Conservation (phyloP, 352 stramenopile genomes). For the Phytopythium cucurbitacearum region DNA sequence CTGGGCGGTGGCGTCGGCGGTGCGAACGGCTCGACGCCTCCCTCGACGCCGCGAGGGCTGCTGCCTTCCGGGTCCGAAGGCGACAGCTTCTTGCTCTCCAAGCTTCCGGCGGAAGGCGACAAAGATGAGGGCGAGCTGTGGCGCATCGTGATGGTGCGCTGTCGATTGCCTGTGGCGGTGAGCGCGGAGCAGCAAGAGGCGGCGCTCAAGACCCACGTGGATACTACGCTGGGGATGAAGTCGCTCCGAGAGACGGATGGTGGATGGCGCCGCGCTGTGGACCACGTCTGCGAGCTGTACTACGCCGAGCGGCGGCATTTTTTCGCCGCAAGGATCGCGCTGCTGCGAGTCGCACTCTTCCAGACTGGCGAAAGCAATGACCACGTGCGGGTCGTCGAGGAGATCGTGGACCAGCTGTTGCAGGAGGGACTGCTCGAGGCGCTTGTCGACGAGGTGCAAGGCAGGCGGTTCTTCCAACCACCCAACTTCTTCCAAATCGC, state of each 20-base stretch:
- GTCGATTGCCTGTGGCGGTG: conserved; percentile 25
- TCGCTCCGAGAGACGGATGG: neutral
- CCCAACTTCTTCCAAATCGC: conserved; percentile 34
- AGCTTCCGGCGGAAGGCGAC: neutral
- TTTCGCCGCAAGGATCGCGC: conserved; percentile 52
- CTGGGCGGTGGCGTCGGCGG: conserved; percentile 30
- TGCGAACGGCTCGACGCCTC: conserved; percentile 13
- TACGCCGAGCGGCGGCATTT: conserved; percentile 38
- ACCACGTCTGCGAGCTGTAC: conserved; percentile 23
- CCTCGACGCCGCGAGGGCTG: conserved; percentile 9
- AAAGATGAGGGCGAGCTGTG: conserved; percentile 18
- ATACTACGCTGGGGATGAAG: neutral
- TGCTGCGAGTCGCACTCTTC: conserved; percentile 29
- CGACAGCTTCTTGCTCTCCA: conserved; percentile 1
- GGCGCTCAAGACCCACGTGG: conserved; percentile 16
- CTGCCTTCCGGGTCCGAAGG: neutral
- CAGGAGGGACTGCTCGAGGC: conserved; percentile 53
- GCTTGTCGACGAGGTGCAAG: conserved; percentile 52
- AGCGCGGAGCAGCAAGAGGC: conserved; percentile 15
- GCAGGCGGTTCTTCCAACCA: conserved; percentile 26
- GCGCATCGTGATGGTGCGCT: conserved; percentile 21
- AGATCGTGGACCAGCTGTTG: conserved; percentile 41
- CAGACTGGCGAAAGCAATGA: neutral
- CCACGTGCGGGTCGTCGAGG: conserved; percentile 14
- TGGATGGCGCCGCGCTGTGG: conserved; percentile 18